Evolutionary conservation across 257 asterid genomes (phyloP).

Genomic region (Solanum appendiculatum): DNA sequence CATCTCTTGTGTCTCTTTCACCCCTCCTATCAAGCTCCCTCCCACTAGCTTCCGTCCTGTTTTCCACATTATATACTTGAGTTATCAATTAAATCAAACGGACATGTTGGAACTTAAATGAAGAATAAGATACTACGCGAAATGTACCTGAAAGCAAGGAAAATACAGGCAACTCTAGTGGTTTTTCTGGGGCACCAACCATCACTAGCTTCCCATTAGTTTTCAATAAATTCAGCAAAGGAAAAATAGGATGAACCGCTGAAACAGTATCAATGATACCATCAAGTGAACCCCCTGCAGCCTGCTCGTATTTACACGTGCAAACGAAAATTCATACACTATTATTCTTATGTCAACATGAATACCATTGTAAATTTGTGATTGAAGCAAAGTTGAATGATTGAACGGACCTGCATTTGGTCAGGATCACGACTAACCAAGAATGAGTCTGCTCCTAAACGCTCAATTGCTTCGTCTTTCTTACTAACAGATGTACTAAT

Average conservation of each 20-base stretch:
- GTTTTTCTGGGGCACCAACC: conserved; percentile 19
- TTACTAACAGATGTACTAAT: conserved; percentile 32
- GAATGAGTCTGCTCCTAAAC: conserved; percentile 35
- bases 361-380: not conserved
- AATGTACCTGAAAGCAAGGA: conserved; percentile 16
- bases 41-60: conserved; percentile 14
- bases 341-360: not conserved
- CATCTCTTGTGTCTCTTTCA: conserved; percentile 23
- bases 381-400: not conserved
- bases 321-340: not conserved
- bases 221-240: conserved; percentile 18
- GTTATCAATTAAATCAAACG: not conserved
- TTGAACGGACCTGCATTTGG: conserved; percentile 17
- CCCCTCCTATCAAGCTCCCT: conserved; percentile 14
- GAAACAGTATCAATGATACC: conserved; percentile 37
- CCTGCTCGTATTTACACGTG: not conserved
- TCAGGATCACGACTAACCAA: conserved; percentile 32
- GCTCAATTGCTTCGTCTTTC: conserved; percentile 27
- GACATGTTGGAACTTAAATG: not conserved
- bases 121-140: not conserved
- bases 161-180: conserved; percentile 19
- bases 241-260: conserved; percentile 14
- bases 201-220: conserved; percentile 20
- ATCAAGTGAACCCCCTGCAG: conserved; percentile 20
- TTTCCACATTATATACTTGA: not conserved